phyloP scores from a whole-genome alignment of 805 yeast species.

The Candida nanaspora region DNA sequence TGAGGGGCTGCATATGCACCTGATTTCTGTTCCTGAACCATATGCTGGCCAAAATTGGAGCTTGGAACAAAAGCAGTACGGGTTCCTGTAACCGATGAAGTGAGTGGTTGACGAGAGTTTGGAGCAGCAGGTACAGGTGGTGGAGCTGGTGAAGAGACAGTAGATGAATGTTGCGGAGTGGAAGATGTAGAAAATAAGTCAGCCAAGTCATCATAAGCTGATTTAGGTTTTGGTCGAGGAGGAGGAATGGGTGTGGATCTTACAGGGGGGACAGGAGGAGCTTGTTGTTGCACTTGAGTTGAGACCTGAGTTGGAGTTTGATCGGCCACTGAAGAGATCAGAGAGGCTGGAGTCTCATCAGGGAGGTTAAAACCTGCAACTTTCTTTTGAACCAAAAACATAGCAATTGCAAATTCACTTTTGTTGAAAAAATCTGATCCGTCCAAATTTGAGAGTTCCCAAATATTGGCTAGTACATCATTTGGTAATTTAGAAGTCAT shows the following conservation, averaged over 20 bases:
- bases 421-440: constrained; percentile 76
- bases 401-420: constrained; percentile 86
- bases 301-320: constrained; percentile 4
- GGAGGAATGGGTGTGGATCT: too few species aligned
- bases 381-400: constrained; percentile 84
- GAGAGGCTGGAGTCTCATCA: constrained; percentile 60
- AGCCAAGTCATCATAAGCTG: constrained; percentile 53
- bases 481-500: constrained; percentile 83
- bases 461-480: constrained; percentile 76
- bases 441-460: constrained; percentile 92
- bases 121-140: constrained; percentile 16
- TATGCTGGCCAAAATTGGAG: constrained; percentile 77
- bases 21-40: constrained; percentile 32
- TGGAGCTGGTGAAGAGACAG: constrained; percentile 28
- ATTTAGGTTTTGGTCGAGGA: constrained; percentile 7
- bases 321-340: constrained; percentile 29
- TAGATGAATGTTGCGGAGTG: constrained; percentile 23
- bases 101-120: constrained; percentile 10
- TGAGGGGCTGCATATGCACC: constrained; percentile 21
- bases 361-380: constrained; percentile 75
- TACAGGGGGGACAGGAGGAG: too few species aligned
- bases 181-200: constrained; percentile 36
- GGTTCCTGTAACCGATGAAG: constrained; percentile 25
- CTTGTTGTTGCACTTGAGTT: constrained; percentile 7
- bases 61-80: constrained; percentile 63